These are phyloP conservation scores for Polyrhizophydium stewartii DNA, from an alignment of 371 early-diverging fungal species.

Conservation along the genomic window DNA sequence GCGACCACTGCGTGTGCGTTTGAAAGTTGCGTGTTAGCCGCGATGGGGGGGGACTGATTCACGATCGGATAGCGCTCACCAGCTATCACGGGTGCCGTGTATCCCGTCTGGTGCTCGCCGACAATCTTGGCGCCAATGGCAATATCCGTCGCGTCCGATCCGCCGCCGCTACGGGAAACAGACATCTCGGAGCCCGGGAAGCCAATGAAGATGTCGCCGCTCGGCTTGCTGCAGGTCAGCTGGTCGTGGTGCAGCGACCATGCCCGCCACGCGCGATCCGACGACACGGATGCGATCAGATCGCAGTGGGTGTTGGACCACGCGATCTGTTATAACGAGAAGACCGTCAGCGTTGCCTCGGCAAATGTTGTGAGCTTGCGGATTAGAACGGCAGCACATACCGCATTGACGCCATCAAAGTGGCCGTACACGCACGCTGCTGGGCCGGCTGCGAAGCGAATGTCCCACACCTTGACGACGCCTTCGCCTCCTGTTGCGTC, in stretches of 20 bases:
- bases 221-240: conserved; percentile 15
- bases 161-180: too few species aligned
- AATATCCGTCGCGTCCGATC: conserved; percentile 13
- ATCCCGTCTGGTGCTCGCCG: conserved; percentile 19
- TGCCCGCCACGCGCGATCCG: conserved; percentile 48
- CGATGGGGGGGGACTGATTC: too few species aligned
- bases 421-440: conserved; percentile 57
- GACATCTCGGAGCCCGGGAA: conserved; percentile 39
- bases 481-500: conserved; percentile 57
- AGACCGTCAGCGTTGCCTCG: not conserved
- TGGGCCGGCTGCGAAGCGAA: conserved; percentile 53
- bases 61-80: conserved; percentile 12
- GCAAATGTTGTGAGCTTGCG: too few species aligned
- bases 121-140: conserved; percentile 25
- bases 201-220: conserved; percentile 25
- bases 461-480: conserved; percentile 70
- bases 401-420: conserved; percentile 41
- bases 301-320: conserved; percentile 64
- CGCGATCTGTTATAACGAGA: conserved; percentile 23
- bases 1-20: conserved; percentile 17
- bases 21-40: too few species aligned
- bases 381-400: conserved; percentile 12
- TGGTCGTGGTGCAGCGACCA: conserved; percentile 35
- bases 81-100: conserved; percentile 18
- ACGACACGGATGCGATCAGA: conserved; percentile 44